Base-by-base conservation (phyloP, 805 yeast genomes). In the Novakomyces olei region DNA sequence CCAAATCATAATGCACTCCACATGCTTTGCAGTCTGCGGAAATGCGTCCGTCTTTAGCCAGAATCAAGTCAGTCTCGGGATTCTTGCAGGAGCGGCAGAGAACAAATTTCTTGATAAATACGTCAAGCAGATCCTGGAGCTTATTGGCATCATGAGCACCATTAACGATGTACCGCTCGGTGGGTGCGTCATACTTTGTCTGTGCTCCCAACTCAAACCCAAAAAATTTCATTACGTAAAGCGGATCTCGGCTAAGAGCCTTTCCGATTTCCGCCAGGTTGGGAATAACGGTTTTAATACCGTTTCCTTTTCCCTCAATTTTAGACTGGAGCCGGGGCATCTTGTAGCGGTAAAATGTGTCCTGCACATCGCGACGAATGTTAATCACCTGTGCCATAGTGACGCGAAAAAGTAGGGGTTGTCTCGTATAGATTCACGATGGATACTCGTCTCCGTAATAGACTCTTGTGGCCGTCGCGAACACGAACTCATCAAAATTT, bases 231-330 rank as follows among this genome's bases (percentile, higher is more conserved):
- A 88, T 72, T 40, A 88, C 69, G 51, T 88, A 88, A 22, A 85
- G 60, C 24, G 94, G 71, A 22, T 98, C 96, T 58, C 98, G 73
- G 44, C 77, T 78, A 41, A 88, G 65, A 15, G 96, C 92, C 48
- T 93, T 70, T 26, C 95, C 92, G 39, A 88, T 94, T 49, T 88
- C 96, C 26, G 76, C 60, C 35, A 80, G 70, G 57, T 88, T 88
- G 43, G 80, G 69, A 36, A 88, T 73, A 35, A 85, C 91, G 16
- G 98, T 88, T 55, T 81, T 83, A 59, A 88, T 88, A 72, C 98
- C 98, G 61, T 88, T 88, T 62, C 98, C 98, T 54, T 93, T 70
- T 56, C 98, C 98, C 61, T 88, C 96, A 43, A 79, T 79, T 66
- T 88, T 88, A 44, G 94, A 78, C 60, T 78, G 91, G 57, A 88